Evolutionary conservation across 179 eudicot genomes (phyloP).

Genomic region (Silene vulgaris): DNA sequence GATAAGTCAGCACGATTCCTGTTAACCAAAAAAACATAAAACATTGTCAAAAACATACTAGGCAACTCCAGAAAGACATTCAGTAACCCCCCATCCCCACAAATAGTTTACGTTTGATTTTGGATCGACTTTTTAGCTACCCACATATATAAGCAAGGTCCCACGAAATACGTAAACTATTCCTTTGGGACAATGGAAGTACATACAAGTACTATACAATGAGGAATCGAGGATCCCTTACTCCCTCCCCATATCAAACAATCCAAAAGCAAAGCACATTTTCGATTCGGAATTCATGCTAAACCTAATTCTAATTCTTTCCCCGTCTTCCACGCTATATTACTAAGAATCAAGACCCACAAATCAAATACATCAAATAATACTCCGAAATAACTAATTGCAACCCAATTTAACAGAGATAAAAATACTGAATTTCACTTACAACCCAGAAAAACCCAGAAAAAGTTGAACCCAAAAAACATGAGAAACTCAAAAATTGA

Average conservation of each 20-base stretch:
- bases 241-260: not conserved
- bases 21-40: conserved; percentile 22
- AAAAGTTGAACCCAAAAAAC: not conserved
- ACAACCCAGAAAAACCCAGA: not conserved
- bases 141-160: not conserved
- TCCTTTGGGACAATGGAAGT: not conserved
- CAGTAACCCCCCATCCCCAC: not conserved
- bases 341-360: conserved; percentile 11
- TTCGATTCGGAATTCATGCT: not conserved
- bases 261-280: not conserved
- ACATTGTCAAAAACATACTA: conserved; percentile 10
- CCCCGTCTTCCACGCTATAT: conserved; percentile 3
- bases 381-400: not conserved
- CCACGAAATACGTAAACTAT: not conserved
- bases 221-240: not conserved
- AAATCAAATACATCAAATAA: not conserved
- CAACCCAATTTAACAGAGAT: not conserved
- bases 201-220: no score
- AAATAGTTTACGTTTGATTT: not conserved
- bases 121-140: not conserved
- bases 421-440: conserved; percentile 11
- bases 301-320: not conserved
- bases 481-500: not conserved
- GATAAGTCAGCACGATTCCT: conserved; percentile 12
- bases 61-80: not conserved